phyloP scores from a whole-genome alignment of 768 basidiomycete species.

The Suillus luteus region DNA sequence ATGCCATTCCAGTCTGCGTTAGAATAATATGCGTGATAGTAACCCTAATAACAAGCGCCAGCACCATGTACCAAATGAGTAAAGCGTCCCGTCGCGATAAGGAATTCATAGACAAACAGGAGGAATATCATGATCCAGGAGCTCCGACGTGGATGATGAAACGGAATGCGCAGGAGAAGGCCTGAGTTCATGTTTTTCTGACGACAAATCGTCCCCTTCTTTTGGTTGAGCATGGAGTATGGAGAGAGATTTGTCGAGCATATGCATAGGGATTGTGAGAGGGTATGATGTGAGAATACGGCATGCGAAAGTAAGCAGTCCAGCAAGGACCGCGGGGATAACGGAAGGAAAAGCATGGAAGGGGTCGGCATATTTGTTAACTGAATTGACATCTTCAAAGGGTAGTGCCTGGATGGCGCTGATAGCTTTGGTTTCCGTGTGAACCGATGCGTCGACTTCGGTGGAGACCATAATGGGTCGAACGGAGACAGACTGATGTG shows the following conservation, averaged over 20 bases:
- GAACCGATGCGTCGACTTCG: conserved; percentile 36
- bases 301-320: conserved; percentile 50
- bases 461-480: conserved; percentile 29
- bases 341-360: conserved; percentile 35
- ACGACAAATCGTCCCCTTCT: conserved; percentile 29
- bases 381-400: conserved; percentile 25
- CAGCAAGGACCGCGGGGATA: conserved; percentile 31
- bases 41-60: conserved; percentile 47
- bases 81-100: conserved; percentile 37
- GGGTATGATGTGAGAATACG: conserved; percentile 52
- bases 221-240: conserved; percentile 34
- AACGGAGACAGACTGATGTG: conserved; percentile 36
- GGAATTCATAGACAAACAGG: conserved; percentile 55
- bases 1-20: conserved; percentile 31
- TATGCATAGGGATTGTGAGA: conserved; percentile 48
- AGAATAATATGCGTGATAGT: conserved; percentile 42
- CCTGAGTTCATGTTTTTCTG: conserved; percentile 34
- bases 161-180: conserved; percentile 24
- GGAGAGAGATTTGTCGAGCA: conserved; percentile 38
- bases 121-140: conserved; percentile 36
- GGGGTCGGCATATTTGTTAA: conserved; percentile 26
- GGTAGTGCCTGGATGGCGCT: conserved; percentile 19
- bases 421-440: conserved; percentile 20
- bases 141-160: conserved; percentile 31
- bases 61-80: conserved; percentile 48